Percentiles rank a stretch among this genome's conserved stretches.
Conservation (phyloP, 202 grass and related monocot genomes). For the Setaria italica region DNA sequence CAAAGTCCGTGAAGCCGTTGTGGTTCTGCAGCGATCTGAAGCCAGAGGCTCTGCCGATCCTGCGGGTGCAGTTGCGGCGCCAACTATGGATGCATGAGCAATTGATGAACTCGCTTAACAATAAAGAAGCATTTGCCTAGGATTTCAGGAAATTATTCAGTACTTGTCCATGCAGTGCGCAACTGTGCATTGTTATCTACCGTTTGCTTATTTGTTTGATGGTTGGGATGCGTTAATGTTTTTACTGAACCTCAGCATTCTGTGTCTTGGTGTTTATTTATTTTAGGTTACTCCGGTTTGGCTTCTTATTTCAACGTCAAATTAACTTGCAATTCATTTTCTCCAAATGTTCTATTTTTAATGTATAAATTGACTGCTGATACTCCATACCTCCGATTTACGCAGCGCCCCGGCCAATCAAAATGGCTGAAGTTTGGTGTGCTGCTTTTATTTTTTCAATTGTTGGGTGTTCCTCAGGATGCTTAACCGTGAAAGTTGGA, state of each 20-base stretch:
- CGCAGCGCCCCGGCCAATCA: background rate
- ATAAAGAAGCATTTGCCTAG: background rate
- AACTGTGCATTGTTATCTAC: background rate
- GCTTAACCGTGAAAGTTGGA: too few species aligned
- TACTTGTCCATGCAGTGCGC: background rate
- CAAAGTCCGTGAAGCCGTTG: conserved; percentile 51
- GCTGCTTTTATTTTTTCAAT: background rate
- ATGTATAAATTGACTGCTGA: background rate
- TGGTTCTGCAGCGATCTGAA: conserved; percentile 21
- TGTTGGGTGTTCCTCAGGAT: background rate
- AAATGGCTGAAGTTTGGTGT: background rate
- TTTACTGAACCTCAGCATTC: background rate
- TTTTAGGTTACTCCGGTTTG: background rate
- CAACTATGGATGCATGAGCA: conserved; percentile 33
- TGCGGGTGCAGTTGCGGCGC: background rate
- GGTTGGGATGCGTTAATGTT: background rate
- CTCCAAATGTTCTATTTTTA: background rate
- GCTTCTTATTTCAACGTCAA: background rate
- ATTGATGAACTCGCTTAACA: background rate
- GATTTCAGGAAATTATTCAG: background rate
- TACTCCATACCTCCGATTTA: background rate
- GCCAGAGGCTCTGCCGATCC: background rate
- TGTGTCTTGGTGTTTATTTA: background rate
- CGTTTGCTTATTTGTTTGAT: background rate
- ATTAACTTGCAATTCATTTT: background rate